Conservation (phyloP, 192 early-diverging fungal species). For the Podila clonocystis region DNA sequence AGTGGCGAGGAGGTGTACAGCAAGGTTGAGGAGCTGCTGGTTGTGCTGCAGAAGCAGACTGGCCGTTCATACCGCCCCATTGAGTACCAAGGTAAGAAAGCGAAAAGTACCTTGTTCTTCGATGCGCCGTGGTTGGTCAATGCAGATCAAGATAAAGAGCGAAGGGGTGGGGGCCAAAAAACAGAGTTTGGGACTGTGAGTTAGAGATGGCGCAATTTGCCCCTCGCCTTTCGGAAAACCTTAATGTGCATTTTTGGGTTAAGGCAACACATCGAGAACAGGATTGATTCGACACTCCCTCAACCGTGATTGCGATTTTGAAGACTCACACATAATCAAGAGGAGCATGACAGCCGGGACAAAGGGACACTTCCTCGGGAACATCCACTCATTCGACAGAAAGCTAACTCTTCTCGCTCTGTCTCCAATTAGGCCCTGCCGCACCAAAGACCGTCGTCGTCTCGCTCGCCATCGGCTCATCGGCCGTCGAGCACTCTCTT, state of each 20-base stretch:
- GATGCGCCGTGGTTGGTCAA: slow-evolving; percentile 6
- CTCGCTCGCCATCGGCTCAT: slow-evolving; percentile 74
- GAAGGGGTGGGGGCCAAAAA: not conserved
- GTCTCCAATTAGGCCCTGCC: slow-evolving; percentile 40
- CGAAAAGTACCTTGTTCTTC: not conserved
- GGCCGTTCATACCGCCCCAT: slow-evolving; percentile 70
- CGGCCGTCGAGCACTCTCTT: slow-evolving; percentile 58
- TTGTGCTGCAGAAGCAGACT: slow-evolving; percentile 50
- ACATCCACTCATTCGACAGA: not conserved
- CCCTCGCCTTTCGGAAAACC: not conserved
- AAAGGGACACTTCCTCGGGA: not conserved
- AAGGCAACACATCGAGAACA: no score
- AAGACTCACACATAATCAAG: no score
- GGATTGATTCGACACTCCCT: not conserved
- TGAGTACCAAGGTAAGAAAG: slow-evolving; percentile 71
- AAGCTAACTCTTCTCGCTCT: slow-evolving; percentile 4
- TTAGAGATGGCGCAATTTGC: no score
- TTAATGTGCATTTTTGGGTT: no score
- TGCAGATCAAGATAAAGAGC: not conserved
- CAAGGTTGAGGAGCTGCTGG: slow-evolving; percentile 55
- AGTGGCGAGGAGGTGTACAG: slow-evolving; percentile 61
- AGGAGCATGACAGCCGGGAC: no score
- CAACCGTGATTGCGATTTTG: no score
- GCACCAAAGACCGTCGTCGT: slow-evolving; percentile 80
- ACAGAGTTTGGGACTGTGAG: no score